Base-by-base conservation (phyloP, 2,329 filamentous ascomycete genomes). In the Botrytis fragariae region DNA sequence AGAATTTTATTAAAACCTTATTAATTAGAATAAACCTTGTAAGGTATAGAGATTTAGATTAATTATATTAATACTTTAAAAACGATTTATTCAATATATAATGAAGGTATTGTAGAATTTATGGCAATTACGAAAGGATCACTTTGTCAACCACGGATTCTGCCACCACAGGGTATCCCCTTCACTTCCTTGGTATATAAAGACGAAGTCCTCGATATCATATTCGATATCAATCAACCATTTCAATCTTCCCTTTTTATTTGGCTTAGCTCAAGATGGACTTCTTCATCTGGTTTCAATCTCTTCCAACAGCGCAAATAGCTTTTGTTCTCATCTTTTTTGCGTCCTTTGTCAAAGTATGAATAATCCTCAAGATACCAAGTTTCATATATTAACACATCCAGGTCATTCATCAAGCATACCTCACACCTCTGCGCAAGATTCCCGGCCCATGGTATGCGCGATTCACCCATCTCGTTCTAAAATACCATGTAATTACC, bases 361-460 rank as follows among this genome's bases (percentile, higher is more conserved):
- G 9, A 42, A 62, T 25, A 42, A 18, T 18, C 14, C 60, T 42
- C 14, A n/a, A 62, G 25, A 37, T 42, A 39, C 25, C 12, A 29
- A 54, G 1, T 20, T 18, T 10, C 4, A 51, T n/a, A 10, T 16
- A 12, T 25, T 54, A 39, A 54, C 45, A 39, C 10, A 4, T 42
- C 20, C 0, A 71, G 69, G 20, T 35, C 25, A 35, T 65, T 18
- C 14, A 54, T 42, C n/a, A 22, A 72, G 70, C 61, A 37, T 72
- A 59, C 6, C 16, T 67, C 25, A 67, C 45, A 12, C n/a, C 70
- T 37, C 48, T 60, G 0, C 7, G 61, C 42, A 72, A 67, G 44
- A n/a, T 72, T 20, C 70, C 70, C 0, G 70, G 70, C 14, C 70
- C 70, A 20, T 72, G 61, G 70, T 45, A 72, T 29, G 61, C 61